A percentile compares a stretch with the other conserved stretches of the same genome.
Evolutionary conservation across 768 basidiomycete genomes (phyloP).

Genomic region (Collybiopsis confluens): DNA sequence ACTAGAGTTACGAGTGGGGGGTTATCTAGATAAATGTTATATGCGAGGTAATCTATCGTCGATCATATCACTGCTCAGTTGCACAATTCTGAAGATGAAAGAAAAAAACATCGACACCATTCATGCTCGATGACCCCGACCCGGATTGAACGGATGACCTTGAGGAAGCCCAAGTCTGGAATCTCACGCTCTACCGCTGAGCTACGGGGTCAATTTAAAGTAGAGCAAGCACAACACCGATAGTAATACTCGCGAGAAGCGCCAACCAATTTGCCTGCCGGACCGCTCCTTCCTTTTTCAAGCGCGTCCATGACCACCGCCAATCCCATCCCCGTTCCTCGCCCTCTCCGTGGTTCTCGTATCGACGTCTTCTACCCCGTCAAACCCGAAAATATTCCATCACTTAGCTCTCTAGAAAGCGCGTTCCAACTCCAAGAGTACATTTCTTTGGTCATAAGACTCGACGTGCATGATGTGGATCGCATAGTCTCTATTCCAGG

Average conservation of each 20-base stretch:
- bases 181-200: too few relatives aligned
- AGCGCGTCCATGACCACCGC: constrained; percentile 30
- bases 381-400: constrained; percentile 52
- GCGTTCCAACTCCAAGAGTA: constrained; percentile 96
- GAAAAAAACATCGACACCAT: too few relatives aligned
- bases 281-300: not conserved
- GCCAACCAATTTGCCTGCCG: too few relatives aligned
- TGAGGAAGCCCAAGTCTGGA: constrained; percentile 13
- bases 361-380: constrained; percentile 79
- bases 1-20: too few relatives aligned
- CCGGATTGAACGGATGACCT: constrained; percentile 49
- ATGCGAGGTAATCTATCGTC: too few relatives aligned
- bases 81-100: too few relatives aligned
- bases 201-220: too few relatives aligned
- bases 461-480: constrained; percentile 86
- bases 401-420: constrained; percentile 74
- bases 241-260: too few relatives aligned
- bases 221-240: too few relatives aligned
- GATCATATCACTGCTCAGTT: too few relatives aligned
- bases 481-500: constrained; percentile 75
- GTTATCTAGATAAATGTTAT: too few relatives aligned
- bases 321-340: constrained; percentile 33
- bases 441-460: constrained; percentile 80
- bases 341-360: constrained; percentile 72
- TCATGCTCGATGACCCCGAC: constrained; percentile 40